Evolutionary conservation across 2,329 filamentous ascomycete genomes (phyloP).

Genomic region (Annulohypoxylon truncatum): DNA sequence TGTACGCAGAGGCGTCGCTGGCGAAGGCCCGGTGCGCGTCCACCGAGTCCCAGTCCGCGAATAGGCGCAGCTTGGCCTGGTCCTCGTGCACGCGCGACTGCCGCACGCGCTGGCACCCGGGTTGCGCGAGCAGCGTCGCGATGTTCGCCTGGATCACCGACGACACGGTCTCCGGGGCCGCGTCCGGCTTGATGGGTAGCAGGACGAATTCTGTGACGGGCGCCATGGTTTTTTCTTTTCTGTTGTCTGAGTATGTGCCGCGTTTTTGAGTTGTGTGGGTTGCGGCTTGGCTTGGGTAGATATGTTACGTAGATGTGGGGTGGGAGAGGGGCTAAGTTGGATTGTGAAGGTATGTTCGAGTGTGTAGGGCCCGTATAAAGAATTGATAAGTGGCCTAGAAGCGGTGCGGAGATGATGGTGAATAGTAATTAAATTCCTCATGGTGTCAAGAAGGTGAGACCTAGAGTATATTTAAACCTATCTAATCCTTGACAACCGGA

Average conservation of each 20-base stretch:
- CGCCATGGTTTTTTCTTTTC: conserved; percentile 35
- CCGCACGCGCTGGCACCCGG: conserved; percentile 41
- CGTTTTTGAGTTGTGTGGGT: too few species aligned
- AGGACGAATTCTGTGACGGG: conserved; percentile 45
- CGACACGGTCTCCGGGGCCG: conserved; percentile 9
- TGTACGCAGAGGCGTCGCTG: conserved; percentile 23
- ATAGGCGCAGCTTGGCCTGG: conserved; percentile 24
- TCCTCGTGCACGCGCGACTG: conserved; percentile 34
- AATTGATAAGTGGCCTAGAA: background rate
- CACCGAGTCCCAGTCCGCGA: conserved; percentile 44
- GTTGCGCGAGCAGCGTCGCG: conserved; percentile 28
- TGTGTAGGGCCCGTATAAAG: background rate
- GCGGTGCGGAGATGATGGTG: background rate
- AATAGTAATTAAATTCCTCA: background rate
- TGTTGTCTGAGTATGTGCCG: too few species aligned
- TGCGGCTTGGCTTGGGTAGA: background rate
- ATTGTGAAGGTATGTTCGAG: background rate
- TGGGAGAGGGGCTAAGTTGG: background rate
- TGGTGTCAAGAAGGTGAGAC: background rate
- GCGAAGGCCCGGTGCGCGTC: conserved; percentile 40
- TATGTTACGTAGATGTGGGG: background rate
- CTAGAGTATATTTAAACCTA: background rate
- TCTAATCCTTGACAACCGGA: background rate
- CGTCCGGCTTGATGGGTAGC: conserved; percentile 32
- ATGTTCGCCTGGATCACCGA: conserved; percentile 22